Evolutionary conservation across 1,284 basidiomycete genomes (phyloP).

Genomic region (Caloboletus firmus): DNA sequence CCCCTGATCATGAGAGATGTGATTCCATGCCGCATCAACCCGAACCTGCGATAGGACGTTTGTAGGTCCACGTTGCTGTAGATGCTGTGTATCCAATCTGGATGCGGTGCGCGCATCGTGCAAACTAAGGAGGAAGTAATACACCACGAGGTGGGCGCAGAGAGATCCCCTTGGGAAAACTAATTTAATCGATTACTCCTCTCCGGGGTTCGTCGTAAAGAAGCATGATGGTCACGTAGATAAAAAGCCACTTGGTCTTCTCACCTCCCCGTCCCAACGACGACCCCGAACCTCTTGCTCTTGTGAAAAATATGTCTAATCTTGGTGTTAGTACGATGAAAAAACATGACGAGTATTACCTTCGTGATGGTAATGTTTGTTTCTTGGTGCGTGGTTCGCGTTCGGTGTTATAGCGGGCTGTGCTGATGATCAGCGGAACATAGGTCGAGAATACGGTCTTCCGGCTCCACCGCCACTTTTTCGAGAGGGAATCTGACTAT

Average conservation of each 20-base stretch:
- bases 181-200: background rate
- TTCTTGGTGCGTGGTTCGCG: conserved; percentile 20
- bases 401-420: background rate
- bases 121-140: conserved; percentile 6
- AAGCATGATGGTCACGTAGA: conserved; percentile 11
- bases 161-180: conserved; percentile 18
- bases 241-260: conserved; percentile 13
- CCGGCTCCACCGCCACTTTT: conserved; percentile 63
- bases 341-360: conserved; percentile 16
- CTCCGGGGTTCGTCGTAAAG: background rate
- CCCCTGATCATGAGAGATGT: background rate
- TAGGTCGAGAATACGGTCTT: conserved; percentile 54
- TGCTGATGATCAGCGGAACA: background rate
- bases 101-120: background rate
- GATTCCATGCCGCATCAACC: background rate
- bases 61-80: conserved; percentile 29
- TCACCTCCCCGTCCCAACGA: background rate
- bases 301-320: conserved; percentile 3
- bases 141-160: conserved; percentile 8
- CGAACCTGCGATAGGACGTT: conserved; percentile 19
- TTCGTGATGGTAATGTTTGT: conserved; percentile 20
- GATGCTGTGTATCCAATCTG: background rate
- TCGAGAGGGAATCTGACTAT: conserved; percentile 58
- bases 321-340: background rate
- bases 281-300: background rate